Evolutionary conservation across 2,329 filamentous ascomycete genomes (phyloP).

Genomic region (Rutstroemia sp.): DNA sequence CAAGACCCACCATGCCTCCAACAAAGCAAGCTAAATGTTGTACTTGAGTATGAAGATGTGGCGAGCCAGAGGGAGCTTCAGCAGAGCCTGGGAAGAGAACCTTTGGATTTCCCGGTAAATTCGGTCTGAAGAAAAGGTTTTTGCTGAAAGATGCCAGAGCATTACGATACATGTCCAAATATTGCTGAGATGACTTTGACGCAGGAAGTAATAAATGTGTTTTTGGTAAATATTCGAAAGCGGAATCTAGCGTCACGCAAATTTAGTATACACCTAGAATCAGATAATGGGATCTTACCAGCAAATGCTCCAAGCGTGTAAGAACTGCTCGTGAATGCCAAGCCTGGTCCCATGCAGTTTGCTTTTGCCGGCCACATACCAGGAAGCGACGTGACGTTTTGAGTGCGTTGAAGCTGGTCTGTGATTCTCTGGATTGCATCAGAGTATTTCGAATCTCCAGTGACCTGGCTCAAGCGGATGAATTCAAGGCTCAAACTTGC

Average conservation of each 20-base stretch:
- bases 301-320: constrained; percentile 48
- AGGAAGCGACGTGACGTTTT: constrained; percentile 45
- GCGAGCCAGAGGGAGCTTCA: constrained; percentile 15
- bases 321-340: constrained; percentile 40
- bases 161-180: constrained; percentile 34
- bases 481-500: constrained; percentile 55
- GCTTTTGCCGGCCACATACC: constrained; percentile 53
- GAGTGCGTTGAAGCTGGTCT: constrained; percentile 44
- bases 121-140: constrained; percentile 35
- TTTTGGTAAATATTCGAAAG: constrained; percentile 58
- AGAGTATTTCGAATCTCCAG: constrained; percentile 50
- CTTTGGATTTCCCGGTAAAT: constrained; percentile 35
- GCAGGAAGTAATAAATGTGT: constrained; percentile 30
- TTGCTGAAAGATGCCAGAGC: constrained; percentile 38
- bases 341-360: constrained; percentile 38
- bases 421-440: constrained; percentile 51
- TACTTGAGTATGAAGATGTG: constrained; percentile 22
- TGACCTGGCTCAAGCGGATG: constrained; percentile 53
- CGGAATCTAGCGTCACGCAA: constrained; percentile 48
- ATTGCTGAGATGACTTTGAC: constrained; percentile 22
- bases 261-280: constrained; percentile 33
- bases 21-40: constrained; percentile 64
- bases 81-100: constrained; percentile 42
- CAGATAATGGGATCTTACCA: constrained; percentile 45
- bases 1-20: constrained; percentile 61